Conservation (phyloP, 352 stramenopile species). For the Pythium brassicae region DNA sequence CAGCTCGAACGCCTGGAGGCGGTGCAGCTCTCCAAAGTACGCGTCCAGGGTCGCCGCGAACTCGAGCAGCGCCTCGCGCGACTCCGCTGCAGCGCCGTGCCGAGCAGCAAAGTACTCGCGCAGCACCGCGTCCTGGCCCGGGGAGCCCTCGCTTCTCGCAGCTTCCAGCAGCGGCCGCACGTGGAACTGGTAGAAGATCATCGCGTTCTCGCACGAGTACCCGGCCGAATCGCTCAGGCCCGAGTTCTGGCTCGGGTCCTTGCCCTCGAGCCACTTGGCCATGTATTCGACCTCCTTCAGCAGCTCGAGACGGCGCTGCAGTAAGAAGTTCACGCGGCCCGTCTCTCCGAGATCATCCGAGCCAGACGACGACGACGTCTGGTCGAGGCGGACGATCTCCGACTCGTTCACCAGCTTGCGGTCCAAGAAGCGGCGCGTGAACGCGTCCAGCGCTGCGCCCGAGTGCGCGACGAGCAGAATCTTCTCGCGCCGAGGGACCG, state of each 20-base stretch:
- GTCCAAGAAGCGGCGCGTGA: slow-evolving; percentile 92
- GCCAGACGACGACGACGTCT: slow-evolving; percentile 24
- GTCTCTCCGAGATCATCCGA: slow-evolving; percentile 87
- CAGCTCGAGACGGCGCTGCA: slow-evolving; percentile 68
- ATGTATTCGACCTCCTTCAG: slow-evolving; percentile 92
- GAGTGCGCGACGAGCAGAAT: slow-evolving; percentile 95
- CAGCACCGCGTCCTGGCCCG: slow-evolving; percentile 15
- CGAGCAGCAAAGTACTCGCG: slow-evolving; percentile 37
- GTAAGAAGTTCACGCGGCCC: slow-evolving; percentile 87
- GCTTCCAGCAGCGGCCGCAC: slow-evolving; percentile 77
- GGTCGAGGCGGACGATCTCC: slow-evolving; percentile 91
- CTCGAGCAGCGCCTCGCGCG: slow-evolving; percentile 20
- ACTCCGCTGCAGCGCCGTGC: slow-evolving; percentile 20
- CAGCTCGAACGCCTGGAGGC: slow-evolving; percentile 94
- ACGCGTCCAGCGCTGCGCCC: slow-evolving; percentile 93
- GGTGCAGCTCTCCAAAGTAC: slow-evolving; percentile 92
- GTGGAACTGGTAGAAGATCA: slow-evolving; percentile 93
- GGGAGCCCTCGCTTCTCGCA: slow-evolving; percentile 10
- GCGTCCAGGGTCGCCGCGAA: slow-evolving; percentile 72
- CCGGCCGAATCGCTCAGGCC: slow-evolving; percentile 66
- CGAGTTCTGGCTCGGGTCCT: slow-evolving; percentile 31
- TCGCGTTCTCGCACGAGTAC: slow-evolving; percentile 96
- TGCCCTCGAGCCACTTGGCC: slow-evolving; percentile 80
- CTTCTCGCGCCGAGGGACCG: slow-evolving; percentile 71
- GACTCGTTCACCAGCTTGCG: slow-evolving; percentile 66